Evolutionary conservation across 176 grass and related monocot species (phyloP).

Genomic region (Rhynchospora pubera): DNA sequence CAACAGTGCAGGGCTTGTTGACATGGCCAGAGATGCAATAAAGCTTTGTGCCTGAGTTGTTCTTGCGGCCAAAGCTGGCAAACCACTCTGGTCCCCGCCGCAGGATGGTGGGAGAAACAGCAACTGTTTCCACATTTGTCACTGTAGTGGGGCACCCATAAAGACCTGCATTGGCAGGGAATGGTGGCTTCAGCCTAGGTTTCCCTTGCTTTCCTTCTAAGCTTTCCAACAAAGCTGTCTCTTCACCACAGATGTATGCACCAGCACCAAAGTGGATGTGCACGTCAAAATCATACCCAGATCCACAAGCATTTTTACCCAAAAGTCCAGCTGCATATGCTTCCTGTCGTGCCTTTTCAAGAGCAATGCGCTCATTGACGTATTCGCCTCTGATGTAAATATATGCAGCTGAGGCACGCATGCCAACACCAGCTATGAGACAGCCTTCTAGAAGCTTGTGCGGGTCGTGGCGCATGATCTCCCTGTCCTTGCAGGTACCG

Average conservation of each 20-base stretch:
- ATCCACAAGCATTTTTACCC: slow-evolving; percentile 92
- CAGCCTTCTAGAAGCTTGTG: slow-evolving; percentile 95
- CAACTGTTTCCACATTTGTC: slow-evolving; percentile 88
- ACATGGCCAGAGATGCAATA: slow-evolving; percentile 84
- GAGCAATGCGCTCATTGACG: slow-evolving; percentile 71
- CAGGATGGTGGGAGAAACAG: slow-evolving; percentile 84
- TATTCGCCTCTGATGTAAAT: slow-evolving; percentile 95
- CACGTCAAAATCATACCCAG: slow-evolving; percentile 86
- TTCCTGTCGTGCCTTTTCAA: slow-evolving; percentile 77
- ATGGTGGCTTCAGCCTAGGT: slow-evolving; percentile 80
- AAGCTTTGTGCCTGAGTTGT: slow-evolving; percentile 76
- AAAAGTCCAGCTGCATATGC: slow-evolving; percentile 73
- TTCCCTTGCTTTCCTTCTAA: slow-evolving; percentile 93
- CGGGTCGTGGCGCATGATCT: slow-evolving; percentile 90
- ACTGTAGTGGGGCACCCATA: slow-evolving; percentile 92
- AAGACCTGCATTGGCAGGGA: slow-evolving; percentile 75
- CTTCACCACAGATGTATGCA: slow-evolving; percentile 94
- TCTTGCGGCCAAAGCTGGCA: slow-evolving; percentile 88
- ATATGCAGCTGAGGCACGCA: slow-evolving; percentile 87
- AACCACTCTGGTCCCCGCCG: slow-evolving; percentile 91
- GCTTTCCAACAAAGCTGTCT: slow-evolving; percentile 88
- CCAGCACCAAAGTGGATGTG: slow-evolving; percentile 91
- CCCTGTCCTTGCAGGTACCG: slow-evolving; percentile 92
- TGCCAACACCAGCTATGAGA: slow-evolving; percentile 85
- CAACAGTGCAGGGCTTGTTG: slow-evolving; percentile 92